Conservation (phyloP, 176 grass and related monocot species). For the Aegilops bicornis region DNA sequence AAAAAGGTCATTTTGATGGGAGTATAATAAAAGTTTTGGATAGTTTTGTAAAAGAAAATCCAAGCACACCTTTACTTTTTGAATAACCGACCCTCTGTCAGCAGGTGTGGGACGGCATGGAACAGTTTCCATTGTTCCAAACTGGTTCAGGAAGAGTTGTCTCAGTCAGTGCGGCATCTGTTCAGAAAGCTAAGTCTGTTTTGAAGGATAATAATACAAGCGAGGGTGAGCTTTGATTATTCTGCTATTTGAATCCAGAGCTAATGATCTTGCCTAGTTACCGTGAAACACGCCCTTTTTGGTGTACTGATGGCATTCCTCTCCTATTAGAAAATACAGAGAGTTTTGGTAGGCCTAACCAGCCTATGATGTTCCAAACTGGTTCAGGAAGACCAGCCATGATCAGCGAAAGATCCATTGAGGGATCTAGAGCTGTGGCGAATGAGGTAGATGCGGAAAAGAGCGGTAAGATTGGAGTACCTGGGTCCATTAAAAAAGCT, state of each 20-base stretch:
- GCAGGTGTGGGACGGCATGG: conserved; percentile 12
- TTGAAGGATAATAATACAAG: conserved; percentile 44
- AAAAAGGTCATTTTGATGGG: conserved; percentile 31
- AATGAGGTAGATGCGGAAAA: conserved; percentile 11
- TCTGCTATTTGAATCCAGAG: not conserved
- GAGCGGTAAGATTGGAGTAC: conserved; percentile 16
- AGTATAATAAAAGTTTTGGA: not conserved
- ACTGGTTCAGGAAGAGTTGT: conserved; percentile 49
- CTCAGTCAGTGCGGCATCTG: conserved; percentile 34
- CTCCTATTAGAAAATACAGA: conserved; percentile 23
- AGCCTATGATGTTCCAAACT: conserved; percentile 32
- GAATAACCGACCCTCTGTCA: not conserved
- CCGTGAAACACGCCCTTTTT: not conserved
- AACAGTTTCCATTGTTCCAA: conserved; percentile 42
- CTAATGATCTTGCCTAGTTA: not conserved
- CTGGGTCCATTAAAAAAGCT: not conserved
- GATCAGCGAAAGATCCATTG: conserved; percentile 16
- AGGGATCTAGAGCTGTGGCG: conserved; percentile 17
- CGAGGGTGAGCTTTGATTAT: conserved; percentile 22
- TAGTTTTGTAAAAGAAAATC: not conserved
- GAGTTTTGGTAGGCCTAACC: conserved; percentile 8
- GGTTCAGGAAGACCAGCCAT: conserved; percentile 19
- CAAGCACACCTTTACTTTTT: conserved; percentile 15
- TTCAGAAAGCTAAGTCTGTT: conserved; percentile 45
- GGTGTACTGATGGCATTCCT: conserved; percentile 20